Evolutionary conservation across 2,329 filamentous ascomycete species (phyloP).

Genomic region (Coleophoma cylindrospora): DNA sequence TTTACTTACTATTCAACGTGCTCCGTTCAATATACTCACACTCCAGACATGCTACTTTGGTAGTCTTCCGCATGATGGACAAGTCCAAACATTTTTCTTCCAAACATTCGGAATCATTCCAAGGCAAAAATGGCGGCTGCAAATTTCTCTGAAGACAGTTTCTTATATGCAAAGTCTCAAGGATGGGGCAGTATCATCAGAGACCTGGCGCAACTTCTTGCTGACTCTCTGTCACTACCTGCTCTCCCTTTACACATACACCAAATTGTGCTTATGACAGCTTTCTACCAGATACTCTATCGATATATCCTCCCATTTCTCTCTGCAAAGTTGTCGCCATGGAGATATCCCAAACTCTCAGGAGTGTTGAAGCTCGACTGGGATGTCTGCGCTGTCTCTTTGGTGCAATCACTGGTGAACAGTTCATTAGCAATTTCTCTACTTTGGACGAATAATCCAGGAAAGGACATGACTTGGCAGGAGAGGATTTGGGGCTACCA

Average conservation of each 20-base stretch:
- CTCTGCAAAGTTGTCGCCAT: neutral
- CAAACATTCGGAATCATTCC: too few species aligned
- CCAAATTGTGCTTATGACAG: neutral
- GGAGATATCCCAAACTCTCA: neutral
- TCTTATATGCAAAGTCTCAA: neutral
- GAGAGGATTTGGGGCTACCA: constrained; percentile 9
- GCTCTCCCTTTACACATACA: constrained; percentile 1
- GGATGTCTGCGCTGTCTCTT: constrained; percentile 1
- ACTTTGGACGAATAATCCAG: constrained; percentile 1
- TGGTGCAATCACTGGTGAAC: constrained; percentile 4
- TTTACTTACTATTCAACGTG: neutral
- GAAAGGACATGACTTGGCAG: constrained; percentile 4
- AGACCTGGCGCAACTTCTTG: neutral
- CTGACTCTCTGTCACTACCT: constrained; percentile 1
- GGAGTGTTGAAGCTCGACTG: neutral
- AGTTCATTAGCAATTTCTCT: constrained; percentile 2
- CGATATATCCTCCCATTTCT: constrained; percentile 1
- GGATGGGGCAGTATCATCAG: neutral
- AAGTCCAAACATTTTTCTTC: neutral
- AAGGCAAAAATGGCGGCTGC: neutral
- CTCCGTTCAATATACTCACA: neutral
- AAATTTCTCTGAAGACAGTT: neutral
- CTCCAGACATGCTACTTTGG: neutral
- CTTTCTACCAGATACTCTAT: constrained; percentile 3
- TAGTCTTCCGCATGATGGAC: neutral